Conservation (phyloP, 306 rosid species). For the Boehmeria nivea region DNA sequence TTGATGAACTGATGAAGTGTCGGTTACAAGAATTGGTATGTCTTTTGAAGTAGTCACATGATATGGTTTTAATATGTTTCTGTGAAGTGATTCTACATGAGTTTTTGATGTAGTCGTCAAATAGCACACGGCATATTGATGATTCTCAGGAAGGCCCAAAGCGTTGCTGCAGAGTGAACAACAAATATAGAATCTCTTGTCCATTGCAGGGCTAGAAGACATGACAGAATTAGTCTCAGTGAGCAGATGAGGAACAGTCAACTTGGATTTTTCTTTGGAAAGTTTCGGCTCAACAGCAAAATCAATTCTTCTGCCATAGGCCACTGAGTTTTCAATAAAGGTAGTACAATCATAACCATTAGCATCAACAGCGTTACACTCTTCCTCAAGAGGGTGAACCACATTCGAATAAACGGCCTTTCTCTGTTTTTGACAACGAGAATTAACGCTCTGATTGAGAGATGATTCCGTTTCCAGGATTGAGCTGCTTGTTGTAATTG, state of each 20-base stretch:
- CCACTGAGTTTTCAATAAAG: conserved; percentile 24
- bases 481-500: conserved; percentile 27
- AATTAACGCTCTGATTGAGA: conserved; percentile 70
- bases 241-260: too few relatives aligned
- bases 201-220: too few relatives aligned
- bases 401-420: conserved; percentile 32
- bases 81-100: conserved; percentile 51
- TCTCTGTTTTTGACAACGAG: conserved; percentile 70
- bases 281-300: conserved; percentile 10
- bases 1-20: conserved; percentile 48
- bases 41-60: conserved; percentile 25
- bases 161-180: conserved; percentile 75
- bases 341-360: conserved; percentile 26
- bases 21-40: conserved; percentile 52
- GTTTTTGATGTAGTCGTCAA: conserved; percentile 43
- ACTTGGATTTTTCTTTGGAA: too few relatives aligned
- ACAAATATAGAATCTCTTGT: conserved; percentile 43
- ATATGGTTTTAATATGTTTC: conserved; percentile 19
- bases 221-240: conserved; percentile 19
- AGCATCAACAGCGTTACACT: too few relatives aligned
- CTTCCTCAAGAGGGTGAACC: too few relatives aligned
- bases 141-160: conserved; percentile 67
- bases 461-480: conserved; percentile 51
- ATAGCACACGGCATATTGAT: conserved; percentile 51
- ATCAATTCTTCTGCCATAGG: conserved; percentile 28